These are phyloP conservation scores for Fusarium sp. DNA, from an alignment of 2,329 filamentous ascomycete genomes.

Conservation along the genomic window DNA sequence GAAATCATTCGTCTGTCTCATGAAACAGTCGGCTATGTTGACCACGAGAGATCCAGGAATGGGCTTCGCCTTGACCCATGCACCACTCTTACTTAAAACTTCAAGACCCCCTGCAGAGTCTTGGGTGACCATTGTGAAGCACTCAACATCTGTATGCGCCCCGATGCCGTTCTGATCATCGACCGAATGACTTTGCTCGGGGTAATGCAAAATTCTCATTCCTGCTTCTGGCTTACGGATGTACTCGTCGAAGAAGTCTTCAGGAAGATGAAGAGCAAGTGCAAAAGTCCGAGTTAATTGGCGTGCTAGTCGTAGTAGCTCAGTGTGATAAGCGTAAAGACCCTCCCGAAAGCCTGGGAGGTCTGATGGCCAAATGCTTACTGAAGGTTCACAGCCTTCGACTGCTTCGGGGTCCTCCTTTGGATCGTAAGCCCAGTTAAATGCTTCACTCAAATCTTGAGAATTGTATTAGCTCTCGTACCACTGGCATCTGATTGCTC, in stretches of 20 bases:
- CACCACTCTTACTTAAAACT: constrained; percentile 57
- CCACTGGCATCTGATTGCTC: too few species aligned
- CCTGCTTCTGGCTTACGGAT: neutral
- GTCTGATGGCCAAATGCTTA: neutral
- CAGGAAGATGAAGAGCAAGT: neutral
- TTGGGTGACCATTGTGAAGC: constrained; percentile 62
- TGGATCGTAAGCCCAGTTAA: constrained; percentile 2
- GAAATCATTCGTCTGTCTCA: constrained; percentile 63
- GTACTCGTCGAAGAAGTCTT: neutral
- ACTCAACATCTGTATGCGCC: constrained; percentile 63
- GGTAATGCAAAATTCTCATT: constrained; percentile 4
- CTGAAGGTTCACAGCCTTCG: neutral
- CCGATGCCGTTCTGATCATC: constrained; percentile 51
- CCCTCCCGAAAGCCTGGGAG: neutral
- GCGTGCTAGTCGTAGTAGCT: neutral
- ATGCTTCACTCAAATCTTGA: neutral
- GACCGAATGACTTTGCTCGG: constrained; percentile 23
- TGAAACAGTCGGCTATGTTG: constrained; percentile 65
- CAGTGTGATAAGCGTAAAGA: neutral
- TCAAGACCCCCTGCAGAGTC: constrained; percentile 59
- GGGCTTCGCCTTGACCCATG: constrained; percentile 59
- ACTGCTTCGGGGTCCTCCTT: neutral
- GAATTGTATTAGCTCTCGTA: neutral
- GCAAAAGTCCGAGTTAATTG: neutral
- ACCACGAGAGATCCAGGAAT: constrained; percentile 60